Base-by-base conservation (phyloP, 2,329 filamentous ascomycete species). In the Neurospora sp. region DNA sequence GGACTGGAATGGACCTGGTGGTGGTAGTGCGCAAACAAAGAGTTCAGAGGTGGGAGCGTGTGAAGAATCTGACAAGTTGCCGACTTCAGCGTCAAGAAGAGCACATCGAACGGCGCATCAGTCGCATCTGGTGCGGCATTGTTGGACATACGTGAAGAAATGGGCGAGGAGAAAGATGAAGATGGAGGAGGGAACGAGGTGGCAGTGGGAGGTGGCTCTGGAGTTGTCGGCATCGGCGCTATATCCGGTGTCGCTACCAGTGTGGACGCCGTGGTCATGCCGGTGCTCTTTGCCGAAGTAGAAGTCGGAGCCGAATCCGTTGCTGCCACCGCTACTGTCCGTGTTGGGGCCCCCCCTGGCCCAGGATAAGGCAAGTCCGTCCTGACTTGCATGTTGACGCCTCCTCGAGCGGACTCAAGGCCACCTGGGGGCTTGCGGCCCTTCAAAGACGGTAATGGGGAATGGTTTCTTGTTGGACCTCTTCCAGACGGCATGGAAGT, bases 61-160 rank as follows among this genome's bases (percentile, higher is more conserved):
- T 87, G 87, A 72, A 91, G 84, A 37, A 92, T 89, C 68, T 92
- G 83, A 66, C 92, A 90, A 23, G 91, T 90, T 0, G 92, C 91
- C 67, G 85, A 86, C 66, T 89, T 88, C 33, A 97, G 82, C 66
- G 91, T 90, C 52, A 92, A 77, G 80, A 92, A 96, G 36, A 97
- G 92, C 71, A 85, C 88, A 72, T 96, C 93, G 74, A 97, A 97
- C 37, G 90, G 86, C 11, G 86, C 85, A 74, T 97, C 93, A 90
- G 1, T 86, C 86, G 66, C 89, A 86, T 66, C 66, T 40, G 66
- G 1, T 62, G 19, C 67, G 11, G 46, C 33, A 43, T 28, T 66
- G 68, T 28, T 46, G 33, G 65, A 43, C 17, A 41, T 66, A n/a
- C 36, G 12, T 11, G 19, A 67, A 17, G 68, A 19, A 23, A 33